Evolutionary conservation across 2,329 filamentous ascomycete genomes (phyloP).

Genomic region (Cordyceps militaris): DNA sequence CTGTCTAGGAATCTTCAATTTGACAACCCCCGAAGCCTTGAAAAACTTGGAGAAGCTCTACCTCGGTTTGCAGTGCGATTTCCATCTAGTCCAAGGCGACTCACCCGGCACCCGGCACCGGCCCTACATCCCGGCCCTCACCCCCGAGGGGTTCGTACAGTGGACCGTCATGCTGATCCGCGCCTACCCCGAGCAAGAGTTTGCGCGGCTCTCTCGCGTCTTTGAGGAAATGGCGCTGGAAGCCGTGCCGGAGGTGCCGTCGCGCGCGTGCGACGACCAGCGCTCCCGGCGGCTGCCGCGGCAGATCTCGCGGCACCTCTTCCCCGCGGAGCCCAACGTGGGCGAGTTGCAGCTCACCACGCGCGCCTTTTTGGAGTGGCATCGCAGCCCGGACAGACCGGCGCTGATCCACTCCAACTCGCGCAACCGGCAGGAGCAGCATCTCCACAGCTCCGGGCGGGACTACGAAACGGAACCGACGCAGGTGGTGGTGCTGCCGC

Average conservation of each 20-base stretch:
- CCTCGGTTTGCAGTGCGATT: conserved; percentile 46
- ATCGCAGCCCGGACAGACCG: background rate
- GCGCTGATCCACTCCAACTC: conserved; percentile 1
- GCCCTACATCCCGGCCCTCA: conserved; percentile 58
- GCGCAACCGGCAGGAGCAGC: conserved; percentile 1
- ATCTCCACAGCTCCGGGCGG: background rate
- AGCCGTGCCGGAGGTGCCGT: conserved; percentile 26
- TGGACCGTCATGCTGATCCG: conserved; percentile 70
- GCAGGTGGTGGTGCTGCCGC: background rate
- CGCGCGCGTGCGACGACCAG: conserved; percentile 51
- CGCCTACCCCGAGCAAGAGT: conserved; percentile 71
- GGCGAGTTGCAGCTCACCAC: conserved; percentile 54
- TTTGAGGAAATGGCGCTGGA: conserved; percentile 64
- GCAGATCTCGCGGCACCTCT: conserved; percentile 64
- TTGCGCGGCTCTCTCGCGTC: conserved; percentile 59
- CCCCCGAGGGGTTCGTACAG: conserved; percentile 57
- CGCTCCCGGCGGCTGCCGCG: conserved; percentile 67
- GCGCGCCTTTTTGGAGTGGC: conserved; percentile 46
- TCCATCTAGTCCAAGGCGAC: conserved; percentile 57
- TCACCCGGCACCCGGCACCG: conserved; percentile 34
- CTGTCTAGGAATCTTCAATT: background rate
- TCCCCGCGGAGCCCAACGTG: conserved; percentile 54
- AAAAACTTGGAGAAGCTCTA: conserved; percentile 37
- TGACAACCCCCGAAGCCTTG: background rate
- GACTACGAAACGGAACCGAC: background rate